A percentile compares a stretch with the other conserved stretches of the same genome.
phyloP scores from a whole-genome alignment of 768 basidiomycete genomes.

The Lyophyllum shimeji region DNA sequence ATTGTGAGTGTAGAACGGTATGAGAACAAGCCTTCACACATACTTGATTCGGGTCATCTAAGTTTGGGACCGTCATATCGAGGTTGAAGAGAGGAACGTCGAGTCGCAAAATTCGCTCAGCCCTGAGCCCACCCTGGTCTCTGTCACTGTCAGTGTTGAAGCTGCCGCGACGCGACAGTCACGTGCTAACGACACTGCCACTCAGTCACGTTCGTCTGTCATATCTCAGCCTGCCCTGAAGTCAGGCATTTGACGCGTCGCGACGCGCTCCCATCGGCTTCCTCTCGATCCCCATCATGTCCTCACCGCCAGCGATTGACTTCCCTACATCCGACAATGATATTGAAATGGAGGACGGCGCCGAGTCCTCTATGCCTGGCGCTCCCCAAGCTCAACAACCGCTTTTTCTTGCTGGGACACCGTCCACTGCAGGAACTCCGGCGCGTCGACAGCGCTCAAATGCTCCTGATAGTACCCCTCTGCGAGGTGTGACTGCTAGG shows the following conservation, averaged over 20 bases:
- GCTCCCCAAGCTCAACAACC: slow-evolving; percentile 35
- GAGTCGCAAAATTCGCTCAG: too few relatives aligned
- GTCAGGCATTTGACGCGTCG: slow-evolving; percentile 47
- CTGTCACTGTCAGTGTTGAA: too few relatives aligned
- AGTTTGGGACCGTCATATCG: not conserved
- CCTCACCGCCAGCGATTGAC: slow-evolving; percentile 62
- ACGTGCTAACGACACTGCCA: not conserved
- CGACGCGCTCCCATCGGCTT: slow-evolving; percentile 38
- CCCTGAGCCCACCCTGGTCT: too few relatives aligned
- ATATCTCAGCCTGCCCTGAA: slow-evolving; percentile 45
- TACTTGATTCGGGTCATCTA: slow-evolving; percentile 15
- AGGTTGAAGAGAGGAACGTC: not conserved
- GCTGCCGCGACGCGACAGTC: not conserved
- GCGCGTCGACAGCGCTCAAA: slow-evolving; percentile 35
- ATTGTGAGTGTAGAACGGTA: not conserved
- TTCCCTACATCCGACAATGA: slow-evolving; percentile 65
- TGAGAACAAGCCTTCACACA: not conserved
- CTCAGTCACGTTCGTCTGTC: too few relatives aligned
- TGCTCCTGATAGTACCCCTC: slow-evolving; percentile 45
- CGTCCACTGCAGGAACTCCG: slow-evolving; percentile 53
- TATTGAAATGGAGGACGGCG: slow-evolving; percentile 48
- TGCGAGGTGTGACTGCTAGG: slow-evolving; percentile 46
- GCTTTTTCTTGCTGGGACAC: slow-evolving; percentile 56
- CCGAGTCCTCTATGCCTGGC: slow-evolving; percentile 37
- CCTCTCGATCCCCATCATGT: slow-evolving; percentile 40